phyloP scores from a whole-genome alignment of 306 rosid species.

The Malus fusca region DNA sequence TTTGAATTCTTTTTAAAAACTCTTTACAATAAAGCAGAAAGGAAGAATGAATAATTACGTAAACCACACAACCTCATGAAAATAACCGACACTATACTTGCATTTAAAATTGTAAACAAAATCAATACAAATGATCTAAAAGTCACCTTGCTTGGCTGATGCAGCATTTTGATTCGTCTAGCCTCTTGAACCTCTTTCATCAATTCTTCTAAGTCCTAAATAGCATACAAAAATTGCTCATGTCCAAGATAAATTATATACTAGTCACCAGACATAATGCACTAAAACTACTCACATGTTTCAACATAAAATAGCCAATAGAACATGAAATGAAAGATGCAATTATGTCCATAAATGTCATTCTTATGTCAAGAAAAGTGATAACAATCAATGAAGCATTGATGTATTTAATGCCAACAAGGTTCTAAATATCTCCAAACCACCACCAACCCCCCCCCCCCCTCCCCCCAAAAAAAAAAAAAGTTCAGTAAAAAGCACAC shows the following conservation, averaged over 20 bases:
- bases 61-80: not conserved
- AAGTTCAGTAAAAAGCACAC: not conserved
- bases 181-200: constrained; percentile 99
- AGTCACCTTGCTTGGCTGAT: constrained; percentile 89
- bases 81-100: not conserved
- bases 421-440: not conserved
- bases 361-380: not conserved
- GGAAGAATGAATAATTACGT: not conserved
- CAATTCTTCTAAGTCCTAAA: constrained; percentile 74
- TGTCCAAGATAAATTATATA: constrained; percentile 9
- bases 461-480: not conserved
- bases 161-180: constrained; percentile 89
- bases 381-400: not conserved
- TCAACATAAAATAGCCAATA: not conserved
- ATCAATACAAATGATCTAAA: constrained; percentile 3
- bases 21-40: not conserved
- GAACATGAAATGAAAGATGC: not conserved
- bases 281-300: not conserved
- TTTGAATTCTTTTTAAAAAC: not conserved
- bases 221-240: constrained; percentile 20
- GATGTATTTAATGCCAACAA: not conserved
- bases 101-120: not conserved
- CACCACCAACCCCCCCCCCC: too few species aligned
- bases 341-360: not conserved
- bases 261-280: not conserved